Evolutionary conservation across 805 yeast genomes (phyloP).

Genomic region (Ascoidea tarda): DNA sequence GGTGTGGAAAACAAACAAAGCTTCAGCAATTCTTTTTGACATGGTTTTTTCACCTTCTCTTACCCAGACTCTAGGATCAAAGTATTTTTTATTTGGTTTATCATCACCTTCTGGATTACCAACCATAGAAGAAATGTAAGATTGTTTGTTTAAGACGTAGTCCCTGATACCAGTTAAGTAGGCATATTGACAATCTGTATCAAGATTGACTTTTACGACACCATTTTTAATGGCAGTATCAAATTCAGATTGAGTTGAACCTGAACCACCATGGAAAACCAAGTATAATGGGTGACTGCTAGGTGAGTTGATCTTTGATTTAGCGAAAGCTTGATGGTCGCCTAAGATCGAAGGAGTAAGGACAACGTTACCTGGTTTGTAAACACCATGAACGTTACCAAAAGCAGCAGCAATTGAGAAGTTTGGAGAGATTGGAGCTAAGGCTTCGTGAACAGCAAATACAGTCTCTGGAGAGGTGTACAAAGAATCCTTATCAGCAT

Average conservation of each 20-base stretch:
- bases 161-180: constrained; percentile 96
- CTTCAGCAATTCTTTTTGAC: constrained; percentile 72
- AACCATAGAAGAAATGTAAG: constrained; percentile 74
- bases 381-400: constrained; percentile 99
- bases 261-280: constrained; percentile 99
- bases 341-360: constrained; percentile 88
- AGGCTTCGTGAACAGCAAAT: constrained; percentile 79
- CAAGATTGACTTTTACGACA: constrained; percentile 98
- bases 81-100: constrained; percentile 99
- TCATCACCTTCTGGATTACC: constrained; percentile 99
- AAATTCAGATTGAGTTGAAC: constrained; percentile 86
- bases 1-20: constrained; percentile 79
- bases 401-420: constrained; percentile 99
- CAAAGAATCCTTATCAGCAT: constrained; percentile 71
- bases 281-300: constrained; percentile 59
- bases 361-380: constrained; percentile 97
- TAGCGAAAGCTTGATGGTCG: constrained; percentile 87
- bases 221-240: constrained; percentile 84
- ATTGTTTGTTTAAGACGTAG: constrained; percentile 92
- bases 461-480: constrained; percentile 96
- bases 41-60: constrained; percentile 99
- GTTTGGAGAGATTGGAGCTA: constrained; percentile 86
- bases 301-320: constrained; percentile 10
- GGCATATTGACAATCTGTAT: constrained; percentile 98
- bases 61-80: constrained; percentile 99